Evolutionary conservation across 2,329 filamentous ascomycete species (phyloP).

Genomic region (Paecilomyces variotii): DNA sequence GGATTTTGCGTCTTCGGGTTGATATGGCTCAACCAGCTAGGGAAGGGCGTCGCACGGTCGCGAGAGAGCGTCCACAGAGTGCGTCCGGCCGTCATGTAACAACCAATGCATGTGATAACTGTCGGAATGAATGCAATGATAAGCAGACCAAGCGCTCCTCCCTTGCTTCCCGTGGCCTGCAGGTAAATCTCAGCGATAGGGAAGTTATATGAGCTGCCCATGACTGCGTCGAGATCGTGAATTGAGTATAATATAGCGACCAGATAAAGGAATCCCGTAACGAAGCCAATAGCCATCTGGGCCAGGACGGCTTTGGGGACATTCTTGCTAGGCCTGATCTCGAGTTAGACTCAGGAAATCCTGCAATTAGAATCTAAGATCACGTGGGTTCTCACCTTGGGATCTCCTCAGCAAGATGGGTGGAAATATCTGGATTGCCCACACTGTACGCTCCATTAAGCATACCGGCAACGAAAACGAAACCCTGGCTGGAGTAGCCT

Average conservation of each 20-base stretch:
- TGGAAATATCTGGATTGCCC: slow-evolving; percentile 57
- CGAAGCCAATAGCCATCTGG: slow-evolving; percentile 42
- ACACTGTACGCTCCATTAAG: slow-evolving; percentile 63
- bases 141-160: slow-evolving; percentile 50
- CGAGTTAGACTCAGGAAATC: slow-evolving; percentile 5
- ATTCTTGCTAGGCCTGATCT: slow-evolving; percentile 31
- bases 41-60: slow-evolving; percentile 54
- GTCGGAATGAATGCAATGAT: slow-evolving; percentile 51
- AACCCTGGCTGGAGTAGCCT: slow-evolving; percentile 42
- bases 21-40: slow-evolving; percentile 45
- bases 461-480: slow-evolving; percentile 59
- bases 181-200: slow-evolving; percentile 42
- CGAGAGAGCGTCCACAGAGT: slow-evolving; percentile 53
- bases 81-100: slow-evolving; percentile 54
- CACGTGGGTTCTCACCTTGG: slow-evolving; percentile 26
- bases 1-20: slow-evolving; percentile 50
- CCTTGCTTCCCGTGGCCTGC: slow-evolving; percentile 41
- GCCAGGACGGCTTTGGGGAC: slow-evolving; percentile 44
- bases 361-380: neutral
- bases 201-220: slow-evolving; percentile 33
- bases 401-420: slow-evolving; percentile 60
- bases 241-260: slow-evolving; percentile 47
- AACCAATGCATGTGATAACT: slow-evolving; percentile 45
- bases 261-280: slow-evolving; percentile 41
- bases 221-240: slow-evolving; percentile 34